Conservation (phyloP, 1,139 yeast genomes). For the Suhomyces anneliseae region DNA sequence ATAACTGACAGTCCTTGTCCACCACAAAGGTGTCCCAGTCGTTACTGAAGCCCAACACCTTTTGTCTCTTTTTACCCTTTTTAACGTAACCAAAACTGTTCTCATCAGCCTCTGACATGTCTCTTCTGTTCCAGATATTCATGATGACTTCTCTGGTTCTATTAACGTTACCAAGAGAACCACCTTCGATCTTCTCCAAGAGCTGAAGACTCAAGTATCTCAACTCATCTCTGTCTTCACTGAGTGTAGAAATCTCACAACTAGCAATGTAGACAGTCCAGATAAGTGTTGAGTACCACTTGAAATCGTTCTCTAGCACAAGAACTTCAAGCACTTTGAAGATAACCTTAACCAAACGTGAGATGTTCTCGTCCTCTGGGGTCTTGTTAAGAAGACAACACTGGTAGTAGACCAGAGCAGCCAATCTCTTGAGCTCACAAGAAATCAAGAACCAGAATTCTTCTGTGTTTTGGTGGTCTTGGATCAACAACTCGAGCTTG, state of each 20-base stretch:
- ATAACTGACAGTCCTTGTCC: conserved; percentile 25
- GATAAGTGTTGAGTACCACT: conserved; percentile 26
- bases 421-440: conserved; percentile 29
- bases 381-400: conserved; percentile 24
- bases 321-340: conserved; percentile 23
- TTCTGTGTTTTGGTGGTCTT: conserved; percentile 15
- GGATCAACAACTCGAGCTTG: conserved; percentile 11
- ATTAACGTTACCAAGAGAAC: conserved; percentile 29
- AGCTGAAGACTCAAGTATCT: conserved; percentile 26
- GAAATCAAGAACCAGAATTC: conserved; percentile 29
- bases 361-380: conserved; percentile 18
- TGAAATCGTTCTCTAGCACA: conserved; percentile 26
- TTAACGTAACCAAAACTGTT: conserved; percentile 19
- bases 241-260: conserved; percentile 23
- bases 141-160: conserved; percentile 23
- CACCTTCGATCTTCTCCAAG: conserved; percentile 23
- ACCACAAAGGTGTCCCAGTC: conserved; percentile 36
- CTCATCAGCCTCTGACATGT: conserved; percentile 24
- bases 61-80: conserved; percentile 5
- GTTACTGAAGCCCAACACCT: conserved; percentile 21
- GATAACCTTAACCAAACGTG: conserved; percentile 17
- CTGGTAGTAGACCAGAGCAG: conserved; percentile 26
- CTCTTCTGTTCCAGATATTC: conserved; percentile 31
- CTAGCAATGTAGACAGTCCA: conserved; percentile 30
- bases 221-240: conserved; percentile 25